Conservation (phyloP, 179 eudicot species). For the Kewa caespitosa region DNA sequence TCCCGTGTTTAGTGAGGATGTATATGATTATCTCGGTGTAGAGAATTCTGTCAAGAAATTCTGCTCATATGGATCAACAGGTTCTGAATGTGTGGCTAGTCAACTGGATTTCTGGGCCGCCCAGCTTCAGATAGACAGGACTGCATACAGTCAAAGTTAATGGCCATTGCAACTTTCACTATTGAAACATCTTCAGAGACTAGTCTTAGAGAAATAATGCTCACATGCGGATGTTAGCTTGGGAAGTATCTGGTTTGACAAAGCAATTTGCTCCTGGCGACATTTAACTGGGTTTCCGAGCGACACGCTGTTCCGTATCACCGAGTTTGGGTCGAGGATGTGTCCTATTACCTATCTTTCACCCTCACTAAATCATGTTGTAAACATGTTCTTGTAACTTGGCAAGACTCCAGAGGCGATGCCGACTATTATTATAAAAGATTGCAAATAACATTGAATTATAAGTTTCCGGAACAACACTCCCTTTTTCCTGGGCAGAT, state of each 20-base stretch:
- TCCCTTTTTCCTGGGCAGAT: too few species aligned
- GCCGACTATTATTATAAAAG: too few species aligned
- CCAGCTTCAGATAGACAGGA: constrained; percentile 45
- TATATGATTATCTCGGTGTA: constrained; percentile 82
- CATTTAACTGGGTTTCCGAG: not conserved
- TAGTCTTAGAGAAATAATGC: not conserved
- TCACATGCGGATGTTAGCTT: not conserved
- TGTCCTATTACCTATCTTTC: too few species aligned
- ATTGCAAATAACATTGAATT: too few species aligned
- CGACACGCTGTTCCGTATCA: too few species aligned
- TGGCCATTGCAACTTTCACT: not conserved
- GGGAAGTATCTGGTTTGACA: not conserved
- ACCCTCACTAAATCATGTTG: too few species aligned
- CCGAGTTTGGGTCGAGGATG: too few species aligned
- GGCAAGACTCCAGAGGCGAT: too few species aligned
- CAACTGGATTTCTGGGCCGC: constrained; percentile 72
- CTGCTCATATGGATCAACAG: constrained; percentile 90
- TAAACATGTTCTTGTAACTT: too few species aligned
- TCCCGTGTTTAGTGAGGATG: constrained; percentile 62
- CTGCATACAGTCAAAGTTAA: not conserved
- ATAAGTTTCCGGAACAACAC: too few species aligned
- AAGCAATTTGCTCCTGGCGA: not conserved
- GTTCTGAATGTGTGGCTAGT: constrained; percentile 75
- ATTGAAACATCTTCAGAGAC: not conserved
- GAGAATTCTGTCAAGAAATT: constrained; percentile 84